phyloP scores from a whole-genome alignment of 257 asterid species.

The Capsicum chinense region DNA sequence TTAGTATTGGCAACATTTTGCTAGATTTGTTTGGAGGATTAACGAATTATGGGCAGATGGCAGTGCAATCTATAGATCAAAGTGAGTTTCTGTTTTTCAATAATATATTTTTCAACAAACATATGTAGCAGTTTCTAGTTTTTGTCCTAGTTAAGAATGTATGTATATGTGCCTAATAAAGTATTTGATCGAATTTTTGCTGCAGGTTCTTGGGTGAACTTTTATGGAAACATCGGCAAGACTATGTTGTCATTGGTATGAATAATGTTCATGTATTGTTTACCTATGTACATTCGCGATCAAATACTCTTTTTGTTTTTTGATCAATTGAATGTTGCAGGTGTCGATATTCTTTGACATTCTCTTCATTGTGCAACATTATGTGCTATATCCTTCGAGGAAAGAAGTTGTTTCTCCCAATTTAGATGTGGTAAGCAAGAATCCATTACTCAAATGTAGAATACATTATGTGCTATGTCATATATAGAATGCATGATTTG shows the following conservation, averaged over 20 bases:
- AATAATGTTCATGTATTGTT: not conserved
- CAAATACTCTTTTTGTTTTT: slow-evolving; percentile 1
- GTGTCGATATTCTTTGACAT: slow-evolving; percentile 79
- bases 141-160: not conserved
- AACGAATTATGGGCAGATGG: slow-evolving; percentile 81
- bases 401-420: slow-evolving; percentile 33
- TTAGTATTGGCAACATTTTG: slow-evolving; percentile 89
- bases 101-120: not conserved
- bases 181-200: not conserved
- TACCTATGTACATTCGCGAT: not conserved
- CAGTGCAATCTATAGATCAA: slow-evolving; percentile 90
- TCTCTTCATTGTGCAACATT: slow-evolving; percentile 88
- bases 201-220: slow-evolving; percentile 85
- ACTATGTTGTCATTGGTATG: slow-evolving; percentile 87
- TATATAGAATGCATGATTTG: slow-evolving; percentile 36
- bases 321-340: slow-evolving; percentile 45
- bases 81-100: slow-evolving; percentile 47
- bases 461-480: slow-evolving; percentile 14
- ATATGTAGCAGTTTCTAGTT: not conserved
- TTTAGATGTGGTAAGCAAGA: slow-evolving; percentile 56
- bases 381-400: slow-evolving; percentile 61
- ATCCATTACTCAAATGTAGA: slow-evolving; percentile 53
- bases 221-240: slow-evolving; percentile 93
- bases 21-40: slow-evolving; percentile 88
- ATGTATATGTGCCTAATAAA: not conserved